phyloP scores from a whole-genome alignment of 805 yeast species.

The Ogataea dorogensis region DNA sequence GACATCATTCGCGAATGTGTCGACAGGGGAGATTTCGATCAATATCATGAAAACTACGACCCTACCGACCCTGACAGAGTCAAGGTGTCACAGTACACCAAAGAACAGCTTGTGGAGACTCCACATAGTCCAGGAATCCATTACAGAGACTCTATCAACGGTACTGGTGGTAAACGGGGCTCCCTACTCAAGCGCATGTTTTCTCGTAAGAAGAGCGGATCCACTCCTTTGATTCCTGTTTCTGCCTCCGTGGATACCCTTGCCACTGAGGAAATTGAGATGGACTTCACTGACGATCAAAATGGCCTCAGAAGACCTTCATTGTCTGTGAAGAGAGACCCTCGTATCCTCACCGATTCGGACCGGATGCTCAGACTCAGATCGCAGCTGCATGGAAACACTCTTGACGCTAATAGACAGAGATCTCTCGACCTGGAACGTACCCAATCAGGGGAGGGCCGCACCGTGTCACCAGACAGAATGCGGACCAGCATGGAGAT shows the following conservation, averaged over 20 bases:
- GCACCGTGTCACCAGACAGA: slow-evolving; percentile 25
- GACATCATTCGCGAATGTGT: slow-evolving; percentile 76
- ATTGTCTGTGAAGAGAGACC: slow-evolving; percentile 25
- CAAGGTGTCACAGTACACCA: slow-evolving; percentile 46
- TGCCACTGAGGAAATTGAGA: slow-evolving; percentile 51
- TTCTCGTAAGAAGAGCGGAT: slow-evolving; percentile 24
- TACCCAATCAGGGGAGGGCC: slow-evolving; percentile 22
- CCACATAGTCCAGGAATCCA: slow-evolving; percentile 16
- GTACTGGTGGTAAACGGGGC: slow-evolving; percentile 37
- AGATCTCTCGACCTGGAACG: slow-evolving; percentile 29
- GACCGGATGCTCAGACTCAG: slow-evolving; percentile 23
- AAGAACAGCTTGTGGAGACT: slow-evolving; percentile 32
- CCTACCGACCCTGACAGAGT: slow-evolving; percentile 76
- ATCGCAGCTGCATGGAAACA: slow-evolving; percentile 18
- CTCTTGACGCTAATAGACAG: slow-evolving; percentile 21
- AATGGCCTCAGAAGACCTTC: slow-evolving; percentile 24
- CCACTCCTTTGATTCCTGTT: slow-evolving; percentile 33
- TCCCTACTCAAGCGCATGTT: slow-evolving; percentile 40
- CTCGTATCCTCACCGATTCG: slow-evolving; percentile 22
- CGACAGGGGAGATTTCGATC: slow-evolving; percentile 61
- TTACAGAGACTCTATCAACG: slow-evolving; percentile 36
- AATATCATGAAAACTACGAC: slow-evolving; percentile 66
- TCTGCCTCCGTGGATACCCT: slow-evolving; percentile 37
- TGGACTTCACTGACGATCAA: slow-evolving; percentile 37
- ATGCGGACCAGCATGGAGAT: slow-evolving; percentile 39